Evolutionary conservation across 345 rosid genomes (phyloP).

Genomic region (Lepidium didymum): DNA sequence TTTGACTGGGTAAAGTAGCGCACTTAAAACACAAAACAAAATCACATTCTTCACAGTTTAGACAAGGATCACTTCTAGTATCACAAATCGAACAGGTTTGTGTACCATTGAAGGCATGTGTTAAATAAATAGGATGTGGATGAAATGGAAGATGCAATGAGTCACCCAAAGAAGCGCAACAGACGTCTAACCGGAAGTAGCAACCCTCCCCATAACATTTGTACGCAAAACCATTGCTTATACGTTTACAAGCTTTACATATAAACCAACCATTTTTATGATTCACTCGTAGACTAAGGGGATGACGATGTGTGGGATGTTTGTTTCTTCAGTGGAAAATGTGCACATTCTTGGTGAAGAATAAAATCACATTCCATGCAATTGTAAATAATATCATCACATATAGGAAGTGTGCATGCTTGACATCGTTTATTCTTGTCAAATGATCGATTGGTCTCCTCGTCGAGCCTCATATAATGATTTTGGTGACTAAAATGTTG

Average conservation of each 20-base stretch:
- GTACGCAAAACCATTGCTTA: not conserved
- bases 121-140: not conserved
- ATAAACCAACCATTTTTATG: accelerated
- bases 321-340: constrained; percentile 7
- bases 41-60: not conserved
- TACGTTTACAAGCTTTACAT: not conserved
- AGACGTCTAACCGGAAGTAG: not conserved
- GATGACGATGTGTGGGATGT: not conserved
- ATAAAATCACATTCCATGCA: constrained; percentile 15
- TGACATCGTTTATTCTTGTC: not conserved
- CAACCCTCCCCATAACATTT: not conserved
- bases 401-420: constrained; percentile 13
- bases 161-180: not conserved
- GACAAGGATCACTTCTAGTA: not conserved
- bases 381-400: constrained; percentile 1
- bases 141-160: not conserved
- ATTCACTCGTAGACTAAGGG: not conserved
- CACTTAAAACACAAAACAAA: not conserved
- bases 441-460: not conserved
- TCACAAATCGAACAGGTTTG: not conserved
- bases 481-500: constrained; percentile 8
- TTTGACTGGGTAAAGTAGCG: not conserved
- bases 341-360: constrained; percentile 21
- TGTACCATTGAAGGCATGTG: no score
- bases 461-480: constrained; percentile 2